A percentile compares a stretch with the other conserved stretches of the same genome.
These are phyloP conservation scores for Tephrocybe sp. DNA, from an alignment of 768 basidiomycete species.

Conservation along the genomic window DNA sequence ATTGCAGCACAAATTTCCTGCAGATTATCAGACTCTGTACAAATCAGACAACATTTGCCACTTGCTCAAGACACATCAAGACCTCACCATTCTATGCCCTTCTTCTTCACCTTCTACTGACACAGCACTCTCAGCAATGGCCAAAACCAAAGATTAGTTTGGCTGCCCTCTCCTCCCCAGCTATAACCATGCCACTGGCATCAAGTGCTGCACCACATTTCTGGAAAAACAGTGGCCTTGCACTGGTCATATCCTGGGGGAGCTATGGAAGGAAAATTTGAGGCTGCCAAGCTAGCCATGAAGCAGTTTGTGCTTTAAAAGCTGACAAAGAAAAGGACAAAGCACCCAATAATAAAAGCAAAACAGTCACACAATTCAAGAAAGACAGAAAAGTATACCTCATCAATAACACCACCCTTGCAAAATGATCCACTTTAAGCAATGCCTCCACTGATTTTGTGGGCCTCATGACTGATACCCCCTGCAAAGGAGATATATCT, in stretches of 20 bases:
- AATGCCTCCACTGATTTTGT: too few relatives aligned
- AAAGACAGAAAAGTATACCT: too few relatives aligned
- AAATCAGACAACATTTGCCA: not conserved
- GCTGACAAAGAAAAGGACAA: not conserved
- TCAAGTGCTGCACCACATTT: slow-evolving; percentile 16
- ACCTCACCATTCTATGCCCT: too few relatives aligned
- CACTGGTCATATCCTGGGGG: slow-evolving; percentile 14
- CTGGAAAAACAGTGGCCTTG: not conserved
- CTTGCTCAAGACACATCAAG: not conserved
- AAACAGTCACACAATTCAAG: too few relatives aligned
- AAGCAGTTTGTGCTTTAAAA: not conserved
- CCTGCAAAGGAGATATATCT: too few relatives aligned
- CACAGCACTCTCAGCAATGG: not conserved
- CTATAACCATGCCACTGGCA: not conserved
- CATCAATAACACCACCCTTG: too few relatives aligned
- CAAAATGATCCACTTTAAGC: too few relatives aligned
- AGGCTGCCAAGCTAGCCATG: slow-evolving; percentile 13
- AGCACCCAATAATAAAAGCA: too few relatives aligned
- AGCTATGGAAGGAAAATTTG: slow-evolving; percentile 22
- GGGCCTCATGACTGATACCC: too few relatives aligned
- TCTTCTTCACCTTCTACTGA: not conserved
- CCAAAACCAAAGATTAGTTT: too few relatives aligned
- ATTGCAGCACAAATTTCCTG: slow-evolving; percentile 6
- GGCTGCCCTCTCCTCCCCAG: not conserved
- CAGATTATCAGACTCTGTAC: slow-evolving; percentile 14